Percentiles rank a stretch among this genome's conserved stretches.
phyloP scores from a whole-genome alignment of 768 basidiomycete species.

The Imleria badia region DNA sequence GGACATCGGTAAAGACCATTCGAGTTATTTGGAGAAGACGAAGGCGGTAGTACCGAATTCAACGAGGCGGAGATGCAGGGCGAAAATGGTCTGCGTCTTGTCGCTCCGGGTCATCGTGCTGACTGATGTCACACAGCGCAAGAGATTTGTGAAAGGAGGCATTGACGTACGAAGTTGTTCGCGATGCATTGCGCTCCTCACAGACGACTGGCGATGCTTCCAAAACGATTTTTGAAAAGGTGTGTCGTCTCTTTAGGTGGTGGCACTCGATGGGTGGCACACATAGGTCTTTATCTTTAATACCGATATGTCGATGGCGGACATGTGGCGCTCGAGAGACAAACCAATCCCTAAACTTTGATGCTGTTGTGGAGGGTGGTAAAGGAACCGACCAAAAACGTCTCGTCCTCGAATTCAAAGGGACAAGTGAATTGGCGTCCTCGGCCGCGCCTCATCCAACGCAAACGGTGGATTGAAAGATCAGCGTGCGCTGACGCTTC shows the following conservation, averaged over 20 bases:
- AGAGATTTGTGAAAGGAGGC: constrained; percentile 95
- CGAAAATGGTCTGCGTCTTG: constrained; percentile 69
- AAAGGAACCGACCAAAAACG: constrained; percentile 27
- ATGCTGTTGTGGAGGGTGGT: constrained; percentile 64
- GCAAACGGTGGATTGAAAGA: constrained; percentile 60
- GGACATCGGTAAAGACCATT: constrained; percentile 59
- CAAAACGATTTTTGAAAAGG: constrained; percentile 81
- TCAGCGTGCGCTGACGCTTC: constrained; percentile 71
- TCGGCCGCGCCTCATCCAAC: constrained; percentile 20
- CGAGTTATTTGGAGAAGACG: constrained; percentile 94
- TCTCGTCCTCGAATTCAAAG: constrained; percentile 18
- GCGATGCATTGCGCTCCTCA: constrained; percentile 57
- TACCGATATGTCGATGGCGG: constrained; percentile 87
- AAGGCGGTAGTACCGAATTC: constrained; percentile 76
- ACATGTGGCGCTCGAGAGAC: constrained; percentile 95
- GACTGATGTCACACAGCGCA: constrained; percentile 50
- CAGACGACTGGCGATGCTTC: constrained; percentile 50
- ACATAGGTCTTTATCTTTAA: constrained; percentile 88
- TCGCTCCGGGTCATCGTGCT: background rate
- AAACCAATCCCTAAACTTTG: constrained; percentile 85
- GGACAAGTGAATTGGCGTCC: constrained; percentile 27
- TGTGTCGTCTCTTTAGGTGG: constrained; percentile 26
- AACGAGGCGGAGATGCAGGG: constrained; percentile 92
- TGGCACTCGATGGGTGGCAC: background rate
- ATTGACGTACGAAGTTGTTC: constrained; percentile 80